These are phyloP conservation scores for Alternaria angustiovoidea DNA, from an alignment of 2,329 filamentous ascomycete genomes.

Conservation along the genomic window DNA sequence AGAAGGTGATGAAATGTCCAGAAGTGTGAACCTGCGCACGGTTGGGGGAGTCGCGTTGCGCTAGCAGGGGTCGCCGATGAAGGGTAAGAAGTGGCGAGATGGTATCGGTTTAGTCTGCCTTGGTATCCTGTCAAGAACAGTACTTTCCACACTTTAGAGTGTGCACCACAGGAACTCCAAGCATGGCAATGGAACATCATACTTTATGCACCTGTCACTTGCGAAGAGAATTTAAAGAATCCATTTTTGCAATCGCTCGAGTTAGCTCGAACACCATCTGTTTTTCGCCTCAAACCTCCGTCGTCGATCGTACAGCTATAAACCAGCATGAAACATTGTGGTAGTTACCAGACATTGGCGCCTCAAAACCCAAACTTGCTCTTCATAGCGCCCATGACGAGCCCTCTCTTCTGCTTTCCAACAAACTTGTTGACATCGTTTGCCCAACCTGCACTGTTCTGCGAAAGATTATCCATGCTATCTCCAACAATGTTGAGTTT, in stretches of 20 bases:
- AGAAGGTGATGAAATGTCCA: background rate
- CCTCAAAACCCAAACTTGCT: slow-evolving; percentile 44
- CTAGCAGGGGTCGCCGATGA: background rate
- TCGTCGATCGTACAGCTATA: too few relatives aligned
- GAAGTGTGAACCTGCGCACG: background rate
- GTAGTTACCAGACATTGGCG: background rate
- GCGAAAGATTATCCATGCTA: slow-evolving; percentile 81
- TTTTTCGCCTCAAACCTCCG: slow-evolving; percentile 4
- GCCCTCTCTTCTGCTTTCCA: slow-evolving; percentile 83
- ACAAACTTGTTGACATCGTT: slow-evolving; percentile 90
- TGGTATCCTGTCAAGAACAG: background rate
- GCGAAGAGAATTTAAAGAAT: too few relatives aligned
- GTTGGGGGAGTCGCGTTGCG: background rate
- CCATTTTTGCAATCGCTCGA: too few relatives aligned
- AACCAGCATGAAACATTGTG: too few relatives aligned
- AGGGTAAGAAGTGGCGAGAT: background rate
- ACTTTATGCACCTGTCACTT: too few relatives aligned
- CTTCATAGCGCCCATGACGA: slow-evolving; percentile 70
- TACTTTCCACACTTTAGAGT: background rate
- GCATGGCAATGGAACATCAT: background rate
- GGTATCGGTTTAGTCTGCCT: background rate
- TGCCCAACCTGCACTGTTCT: slow-evolving; percentile 83
- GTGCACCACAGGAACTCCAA: background rate
- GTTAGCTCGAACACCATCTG: background rate
- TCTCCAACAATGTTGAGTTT: slow-evolving; percentile 84